phyloP scores from a whole-genome alignment of 2,329 filamentous ascomycete genomes.

The Aspergillus cejpii region DNA sequence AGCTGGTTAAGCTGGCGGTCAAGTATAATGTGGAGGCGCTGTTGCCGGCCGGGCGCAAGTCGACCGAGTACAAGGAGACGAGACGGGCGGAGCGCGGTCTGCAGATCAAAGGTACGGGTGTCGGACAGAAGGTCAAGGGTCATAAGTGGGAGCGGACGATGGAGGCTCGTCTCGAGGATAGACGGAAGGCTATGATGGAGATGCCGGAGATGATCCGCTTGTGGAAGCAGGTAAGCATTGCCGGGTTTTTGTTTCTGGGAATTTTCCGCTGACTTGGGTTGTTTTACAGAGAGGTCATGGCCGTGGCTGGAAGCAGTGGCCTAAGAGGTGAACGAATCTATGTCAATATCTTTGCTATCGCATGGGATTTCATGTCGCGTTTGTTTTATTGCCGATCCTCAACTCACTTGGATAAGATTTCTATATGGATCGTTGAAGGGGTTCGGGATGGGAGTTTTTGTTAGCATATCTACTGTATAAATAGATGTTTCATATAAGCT shows the following conservation, averaged over 20 bases:
- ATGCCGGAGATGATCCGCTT: conserved; percentile 88
- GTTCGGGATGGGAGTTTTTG: conserved; percentile 14
- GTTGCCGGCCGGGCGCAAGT: conserved; percentile 70
- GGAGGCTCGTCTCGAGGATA: conserved; percentile 74
- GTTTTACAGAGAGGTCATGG: conserved; percentile 58
- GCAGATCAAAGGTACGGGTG: conserved; percentile 84
- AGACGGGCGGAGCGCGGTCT: conserved; percentile 71
- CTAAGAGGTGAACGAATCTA: conserved; percentile 42
- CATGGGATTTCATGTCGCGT: conserved; percentile 14
- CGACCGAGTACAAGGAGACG: conserved; percentile 59
- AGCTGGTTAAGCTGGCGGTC: conserved; percentile 77
- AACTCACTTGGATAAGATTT: conserved; percentile 2
- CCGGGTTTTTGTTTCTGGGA: background rate
- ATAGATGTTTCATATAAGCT: conserved; percentile 11
- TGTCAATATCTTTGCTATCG: conserved; percentile 1
- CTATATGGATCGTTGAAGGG: conserved; percentile 11
- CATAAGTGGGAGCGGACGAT: conserved; percentile 85
- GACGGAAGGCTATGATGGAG: conserved; percentile 83
- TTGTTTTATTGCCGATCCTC: conserved; percentile 9
- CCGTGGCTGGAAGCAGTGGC: conserved; percentile 68
- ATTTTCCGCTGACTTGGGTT: conserved; percentile 31
- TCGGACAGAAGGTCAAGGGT: conserved; percentile 90
- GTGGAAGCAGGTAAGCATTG: conserved; percentile 75
- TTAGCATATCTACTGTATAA: conserved; percentile 17
- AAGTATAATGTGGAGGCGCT: conserved; percentile 74